Evolutionary conservation across 352 stramenopile species (phyloP).

Genomic region (Blastocystis sp.): DNA sequence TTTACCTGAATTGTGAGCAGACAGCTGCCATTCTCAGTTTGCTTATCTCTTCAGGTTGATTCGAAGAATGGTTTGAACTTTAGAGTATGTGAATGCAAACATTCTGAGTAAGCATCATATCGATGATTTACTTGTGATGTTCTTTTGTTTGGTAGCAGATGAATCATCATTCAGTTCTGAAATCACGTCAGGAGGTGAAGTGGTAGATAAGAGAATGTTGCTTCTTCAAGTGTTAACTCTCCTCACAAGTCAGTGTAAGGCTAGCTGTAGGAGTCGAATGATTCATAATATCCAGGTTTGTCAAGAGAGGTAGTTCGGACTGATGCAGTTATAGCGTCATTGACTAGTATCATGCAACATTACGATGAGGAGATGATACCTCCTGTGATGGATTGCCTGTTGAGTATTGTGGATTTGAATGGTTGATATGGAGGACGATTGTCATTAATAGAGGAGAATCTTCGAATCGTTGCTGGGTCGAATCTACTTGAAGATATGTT

Average conservation of each 20-base stretch:
- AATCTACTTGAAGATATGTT: background rate
- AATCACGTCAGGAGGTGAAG: background rate
- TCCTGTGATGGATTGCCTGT: conserved; percentile 17
- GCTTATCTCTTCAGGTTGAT: background rate
- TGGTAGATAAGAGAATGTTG: background rate
- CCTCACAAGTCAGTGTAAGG: background rate
- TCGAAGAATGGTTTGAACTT: background rate
- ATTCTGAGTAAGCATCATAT: conserved; percentile 1
- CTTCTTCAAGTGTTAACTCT: background rate
- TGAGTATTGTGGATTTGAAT: conserved; percentile 34
- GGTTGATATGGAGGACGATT: background rate
- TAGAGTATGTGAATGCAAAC: background rate
- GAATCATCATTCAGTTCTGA: background rate
- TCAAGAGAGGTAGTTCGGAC: conserved; percentile 6
- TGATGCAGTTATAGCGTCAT: background rate
- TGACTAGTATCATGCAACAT: background rate
- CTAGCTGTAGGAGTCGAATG: background rate
- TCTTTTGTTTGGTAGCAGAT: background rate
- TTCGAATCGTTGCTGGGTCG: background rate
- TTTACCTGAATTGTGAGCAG: background rate
- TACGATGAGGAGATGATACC: background rate
- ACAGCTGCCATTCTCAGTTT: background rate
- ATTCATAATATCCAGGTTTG: background rate
- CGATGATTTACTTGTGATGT: background rate
- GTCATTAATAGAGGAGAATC: conserved; percentile 41